These are phyloP conservation scores for Coemansia sp. DNA, from an alignment of 192 early-diverging fungal species.

Conservation along the genomic window DNA sequence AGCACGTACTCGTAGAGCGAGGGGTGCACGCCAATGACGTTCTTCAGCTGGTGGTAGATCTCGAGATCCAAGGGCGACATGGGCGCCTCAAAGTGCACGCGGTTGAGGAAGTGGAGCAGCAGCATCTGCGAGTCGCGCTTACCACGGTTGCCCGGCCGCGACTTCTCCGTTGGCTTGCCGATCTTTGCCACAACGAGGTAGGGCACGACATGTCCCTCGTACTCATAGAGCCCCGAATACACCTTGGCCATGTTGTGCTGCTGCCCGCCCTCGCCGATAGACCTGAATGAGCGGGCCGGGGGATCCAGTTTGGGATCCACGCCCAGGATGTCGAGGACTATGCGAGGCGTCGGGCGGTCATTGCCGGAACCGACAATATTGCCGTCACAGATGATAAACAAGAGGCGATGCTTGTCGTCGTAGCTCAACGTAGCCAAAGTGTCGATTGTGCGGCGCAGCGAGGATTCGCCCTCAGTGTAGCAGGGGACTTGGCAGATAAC, in stretches of 20 bases:
- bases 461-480: conserved; percentile 97
- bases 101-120: conserved; percentile 95
- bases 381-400: conserved; percentile 96
- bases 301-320: conserved; percentile 82
- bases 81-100: conserved; percentile 89
- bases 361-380: conserved; percentile 97
- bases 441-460: conserved; percentile 88
- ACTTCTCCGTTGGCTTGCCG: conserved; percentile 78
- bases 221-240: conserved; percentile 95
- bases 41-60: conserved; percentile 98
- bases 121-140: conserved; percentile 99
- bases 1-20: conserved; percentile 98
- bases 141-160: conserved; percentile 93
- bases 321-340: conserved; percentile 95
- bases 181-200: conserved; percentile 95
- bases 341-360: conserved; percentile 93
- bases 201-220: conserved; percentile 88
- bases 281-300: conserved; percentile 79
- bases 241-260: conserved; percentile 97
- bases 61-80: conserved; percentile 98
- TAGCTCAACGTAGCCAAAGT: conserved; percentile 88
- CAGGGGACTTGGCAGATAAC: conserved; percentile 94
- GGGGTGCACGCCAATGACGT: conserved; percentile 98
- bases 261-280: conserved; percentile 84
- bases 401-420: conserved; percentile 95